Percentiles rank a stretch among this genome's conserved stretches.
These are phyloP conservation scores for Lagenaria siceraria DNA, from an alignment of 306 rosid species.

Conservation along the genomic window DNA sequence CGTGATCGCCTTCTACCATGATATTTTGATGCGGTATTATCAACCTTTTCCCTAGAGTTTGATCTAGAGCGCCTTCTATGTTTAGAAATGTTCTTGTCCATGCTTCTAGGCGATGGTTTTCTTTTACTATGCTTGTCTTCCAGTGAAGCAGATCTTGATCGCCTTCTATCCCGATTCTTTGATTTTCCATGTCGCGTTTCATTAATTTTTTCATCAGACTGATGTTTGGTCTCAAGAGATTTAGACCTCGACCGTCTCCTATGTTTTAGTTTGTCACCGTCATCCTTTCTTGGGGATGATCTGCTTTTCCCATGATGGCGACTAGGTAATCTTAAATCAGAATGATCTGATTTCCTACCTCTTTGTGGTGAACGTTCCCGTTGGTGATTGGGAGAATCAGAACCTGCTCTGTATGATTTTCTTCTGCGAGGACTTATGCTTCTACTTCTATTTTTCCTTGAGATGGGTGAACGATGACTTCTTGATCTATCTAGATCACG, in stretches of 20 bases:
- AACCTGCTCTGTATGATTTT: conserved; percentile 42
- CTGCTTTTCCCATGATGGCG: conserved; percentile 39
- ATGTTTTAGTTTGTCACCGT: conserved; percentile 37
- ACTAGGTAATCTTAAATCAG: conserved; percentile 52
- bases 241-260: conserved; percentile 70
- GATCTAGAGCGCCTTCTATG: conserved; percentile 63
- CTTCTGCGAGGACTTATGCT: conserved; percentile 54
- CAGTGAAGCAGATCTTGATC: conserved; percentile 54
- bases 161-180: conserved; percentile 50
- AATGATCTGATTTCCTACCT: conserved; percentile 41
- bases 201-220: conserved; percentile 28
- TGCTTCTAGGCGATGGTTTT: conserved; percentile 48
- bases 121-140: conserved; percentile 44
- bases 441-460: conserved; percentile 62
- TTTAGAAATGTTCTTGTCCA: conserved; percentile 50
- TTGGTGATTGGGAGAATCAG: conserved; percentile 55
- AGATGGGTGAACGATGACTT: conserved; percentile 37
- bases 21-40: conserved; percentile 33
- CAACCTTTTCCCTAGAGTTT: conserved; percentile 36
- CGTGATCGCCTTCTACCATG: conserved; percentile 57
- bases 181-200: conserved; percentile 36
- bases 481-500: conserved; percentile 54
- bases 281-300: conserved; percentile 62
- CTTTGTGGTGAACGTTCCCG: conserved; percentile 55
- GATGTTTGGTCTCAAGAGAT: conserved; percentile 47